Base-by-base conservation (phyloP, 768 basidiomycete genomes). In the Phaffia tasmanica region DNA sequence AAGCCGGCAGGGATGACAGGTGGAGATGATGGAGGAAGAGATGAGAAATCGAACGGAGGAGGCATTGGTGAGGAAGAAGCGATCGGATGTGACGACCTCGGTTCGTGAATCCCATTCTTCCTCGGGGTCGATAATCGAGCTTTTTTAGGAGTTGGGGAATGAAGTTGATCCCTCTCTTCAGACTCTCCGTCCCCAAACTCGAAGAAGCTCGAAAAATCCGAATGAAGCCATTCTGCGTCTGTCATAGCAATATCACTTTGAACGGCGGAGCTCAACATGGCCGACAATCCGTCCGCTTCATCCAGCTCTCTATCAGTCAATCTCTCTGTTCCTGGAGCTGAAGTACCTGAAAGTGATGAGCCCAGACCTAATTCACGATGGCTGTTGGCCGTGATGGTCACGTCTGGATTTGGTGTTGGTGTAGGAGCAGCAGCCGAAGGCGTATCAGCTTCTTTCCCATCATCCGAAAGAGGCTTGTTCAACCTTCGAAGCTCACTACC, bases 1-100 rank as follows among this genome's bases (percentile, higher is more conserved):
- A 67, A 61, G 27, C 58, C 66, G 19, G 66, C 59, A 1, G 66
- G 53, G 23, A 67, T 60, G 53, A 60, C 25, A 16, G 66, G 66
- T 4, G 66, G 66, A 23, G 66, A 67, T 11, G 66, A 67, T 8
- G 66, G 66, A 46, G 66, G 66, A 18, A 67, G 60, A 23, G 66
- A 56, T 16, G 66, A 67, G 42, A 65, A 65, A 49, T 65, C 64
- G 57, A 65, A 65, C 5, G 64, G 64, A n/a, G 56, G 54, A 2
- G 55, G 25, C 30, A 65, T 50, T 3, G 64, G 64, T 19, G 64
- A 65, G 32, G 64, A 60, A n/a, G 64, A 65, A 32, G 56, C 57
- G 32, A 65, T 32, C 50, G 57, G 59, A 7, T 50, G 57, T 29
- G 59, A 51, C 19, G 64, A 58, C 29, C 29, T 49, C 47, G 57